phyloP scores from a whole-genome alignment of 352 stramenopile genomes.

The Globisporangium spiculum region DNA sequence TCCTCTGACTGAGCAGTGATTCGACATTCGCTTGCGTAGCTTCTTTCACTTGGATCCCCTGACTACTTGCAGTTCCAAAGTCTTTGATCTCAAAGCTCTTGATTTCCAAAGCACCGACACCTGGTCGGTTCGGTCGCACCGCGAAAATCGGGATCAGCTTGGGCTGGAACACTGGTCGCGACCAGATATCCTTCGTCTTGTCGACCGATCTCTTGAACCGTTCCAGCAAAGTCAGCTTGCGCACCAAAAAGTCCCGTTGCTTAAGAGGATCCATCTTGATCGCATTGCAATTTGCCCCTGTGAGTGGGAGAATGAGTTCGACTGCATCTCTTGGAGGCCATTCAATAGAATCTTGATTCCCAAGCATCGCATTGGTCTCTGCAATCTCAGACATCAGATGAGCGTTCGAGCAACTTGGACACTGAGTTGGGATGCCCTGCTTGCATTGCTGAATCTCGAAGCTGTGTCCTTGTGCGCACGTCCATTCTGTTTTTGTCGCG shows the following conservation, averaged over 20 bases:
- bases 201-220: slow-evolving; percentile 37
- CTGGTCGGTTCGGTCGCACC: slow-evolving; percentile 3
- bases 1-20: slow-evolving; percentile 10
- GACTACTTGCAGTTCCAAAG: slow-evolving; percentile 28
- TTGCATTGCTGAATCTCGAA: slow-evolving; percentile 46
- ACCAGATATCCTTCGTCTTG: slow-evolving; percentile 37
- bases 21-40: slow-evolving; percentile 37
- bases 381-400: slow-evolving; percentile 31
- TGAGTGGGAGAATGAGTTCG: background rate
- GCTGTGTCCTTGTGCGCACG: slow-evolving; percentile 33
- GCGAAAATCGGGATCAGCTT: slow-evolving; percentile 32
- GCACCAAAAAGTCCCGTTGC: slow-evolving; percentile 36
- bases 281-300: slow-evolving; percentile 1
- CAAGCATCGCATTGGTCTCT: background rate
- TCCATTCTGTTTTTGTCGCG: slow-evolving; percentile 33
- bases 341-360: background rate
- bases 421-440: slow-evolving; percentile 43
- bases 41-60: slow-evolving; percentile 40
- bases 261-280: slow-evolving; percentile 25
- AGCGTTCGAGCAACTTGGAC: slow-evolving; percentile 42
- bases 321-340: slow-evolving; percentile 18
- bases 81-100: slow-evolving; percentile 33
- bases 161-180: slow-evolving; percentile 35
- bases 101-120: slow-evolving; percentile 13
- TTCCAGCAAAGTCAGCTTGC: slow-evolving; percentile 46